Base-by-base conservation (phyloP, 78 protist genomes). In the Acrasis kona region DNA sequence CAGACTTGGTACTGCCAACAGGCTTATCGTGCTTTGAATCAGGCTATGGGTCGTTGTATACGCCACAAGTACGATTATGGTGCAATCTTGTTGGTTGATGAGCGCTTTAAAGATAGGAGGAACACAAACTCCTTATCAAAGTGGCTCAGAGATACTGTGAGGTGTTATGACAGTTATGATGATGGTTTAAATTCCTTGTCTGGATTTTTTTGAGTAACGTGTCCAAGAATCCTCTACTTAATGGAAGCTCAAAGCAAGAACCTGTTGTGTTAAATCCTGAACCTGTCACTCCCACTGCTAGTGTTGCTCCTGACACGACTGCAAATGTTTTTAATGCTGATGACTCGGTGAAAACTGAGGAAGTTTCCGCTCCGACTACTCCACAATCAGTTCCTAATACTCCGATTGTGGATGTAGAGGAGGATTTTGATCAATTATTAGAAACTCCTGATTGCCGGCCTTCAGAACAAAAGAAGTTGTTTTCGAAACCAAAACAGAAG, bases 21-120 rank as follows among this genome's bases (percentile, higher is more conserved):
- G 74, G 99, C 97, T 29, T 61, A 69, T 65, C 84, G 98, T 2
- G 97, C 99, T 12, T 81, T 96, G 41, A 97, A 97, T 81, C 99
- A 97, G 64, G 97, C 98, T 32, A 61, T 95, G 34, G 99, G 99
- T 27, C 85, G 99, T 30, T 90, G 90, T 38, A 95, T 97, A 3
- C 89, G 99, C 7, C 98, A 97, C 42, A 29, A 29, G 41, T 19
- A 61, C 3, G 99, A 97, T 75, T 95, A 50, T 50, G 61, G 61
- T n/a, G 19, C 34, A n/a, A 19, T 50, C 19, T 50, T 50, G 19
- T 19, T 50, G 19, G 61, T 50, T 50, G 61, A 50, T 50, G 61
- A 50, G 19, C 19, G 61, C 19, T 50, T 50, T 50, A 50, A 50
- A n/a, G 61, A 50, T n/a, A 50, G 19, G 19, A 19, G 19, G 19